Evolutionary conservation across 495 filamentous ascomycete species (phyloP).

Genomic region (Xylaria telfairii): DNA sequence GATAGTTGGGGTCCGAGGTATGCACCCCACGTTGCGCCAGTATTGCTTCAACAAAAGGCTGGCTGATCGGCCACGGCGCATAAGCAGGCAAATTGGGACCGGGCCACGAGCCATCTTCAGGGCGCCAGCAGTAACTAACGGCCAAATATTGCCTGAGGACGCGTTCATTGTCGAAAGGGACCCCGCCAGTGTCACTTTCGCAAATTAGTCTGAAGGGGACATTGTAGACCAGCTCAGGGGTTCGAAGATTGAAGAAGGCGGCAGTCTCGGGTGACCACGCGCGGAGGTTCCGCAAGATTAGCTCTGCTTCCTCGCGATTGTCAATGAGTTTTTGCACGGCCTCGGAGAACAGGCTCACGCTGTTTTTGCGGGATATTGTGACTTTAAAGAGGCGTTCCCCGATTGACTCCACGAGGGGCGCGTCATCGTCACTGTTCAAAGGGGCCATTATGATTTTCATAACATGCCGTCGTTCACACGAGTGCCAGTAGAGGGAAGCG

Average conservation of each 20-base stretch:
- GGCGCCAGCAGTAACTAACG: constrained; percentile 8
- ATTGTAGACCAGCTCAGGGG: background rate
- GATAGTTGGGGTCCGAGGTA: constrained; percentile 35
- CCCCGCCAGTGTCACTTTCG: background rate
- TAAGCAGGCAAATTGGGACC: background rate
- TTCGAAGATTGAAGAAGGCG: background rate
- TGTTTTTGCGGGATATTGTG: constrained; percentile 1
- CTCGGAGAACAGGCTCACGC: constrained; percentile 1
- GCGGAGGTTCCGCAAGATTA: background rate
- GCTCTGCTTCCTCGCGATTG: constrained; percentile 3
- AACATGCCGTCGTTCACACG: no score
- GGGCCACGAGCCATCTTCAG: background rate
- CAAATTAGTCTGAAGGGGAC: constrained; percentile 1
- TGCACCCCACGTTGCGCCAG: background rate
- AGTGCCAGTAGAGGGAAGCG: no score
- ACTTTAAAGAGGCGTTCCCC: background rate
- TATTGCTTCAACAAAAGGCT: background rate
- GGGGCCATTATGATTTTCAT: background rate
- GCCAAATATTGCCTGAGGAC: background rate
- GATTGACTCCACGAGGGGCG: background rate
- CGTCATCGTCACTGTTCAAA: background rate
- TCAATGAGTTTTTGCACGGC: background rate
- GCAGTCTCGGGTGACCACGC: background rate
- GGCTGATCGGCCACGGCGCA: constrained; percentile 2
- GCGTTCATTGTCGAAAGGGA: background rate